Evolutionary conservation across 208 protist genomes (phyloP), one percentile per base, ranked within the genome.

Genomic region (Tritrichomonas foetus): DNA sequence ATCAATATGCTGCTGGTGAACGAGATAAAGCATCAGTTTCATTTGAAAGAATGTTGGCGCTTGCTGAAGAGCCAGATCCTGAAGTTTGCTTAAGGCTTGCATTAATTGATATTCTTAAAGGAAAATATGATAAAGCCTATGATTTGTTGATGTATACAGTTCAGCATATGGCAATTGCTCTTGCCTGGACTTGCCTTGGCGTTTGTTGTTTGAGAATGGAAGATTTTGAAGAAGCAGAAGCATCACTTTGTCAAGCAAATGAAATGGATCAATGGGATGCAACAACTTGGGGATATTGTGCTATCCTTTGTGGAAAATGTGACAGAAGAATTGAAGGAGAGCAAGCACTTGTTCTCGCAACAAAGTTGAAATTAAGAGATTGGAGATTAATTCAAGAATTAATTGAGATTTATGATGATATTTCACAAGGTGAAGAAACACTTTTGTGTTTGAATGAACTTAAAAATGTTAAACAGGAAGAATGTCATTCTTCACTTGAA

Each of bases 131-230:
- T 3, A 47, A 44, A 13, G 78, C 78, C 39, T 89, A 89, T 36
- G 47, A 89, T 57, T 30, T 89, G 1, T 39, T 89, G 0, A 89
- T 89, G 78, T 89, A 53, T n/a, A 57, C 47, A 39, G 78, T 89
- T 36, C 78, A 89, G 30, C 53, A 89, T n/a, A 25, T 57, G 3
- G 78, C 53, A n/a, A 47, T 53, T 39, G 41, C 47, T 39, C 20
- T 89, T 13, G 78, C 78, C 14, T 89, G 78, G 78, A 44, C 44
- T 16, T 44, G 41, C 8, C 30, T 89, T 22, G 78, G 78, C 39
- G 47, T 89, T 50, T 89, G 78, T 49, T 89, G 78, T n/a, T 39
- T 89, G 16, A 89, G 78, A 89, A 89, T 57, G 41, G 47, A 89
- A 61, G 47, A 89, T 2, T 57, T 41, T 27, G 41, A 44, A 20